A percentile compares a stretch with the other conserved stretches of the same genome.
phyloP scores from a whole-genome alignment of 257 asterid genomes.

The Catharanthus roseus region DNA sequence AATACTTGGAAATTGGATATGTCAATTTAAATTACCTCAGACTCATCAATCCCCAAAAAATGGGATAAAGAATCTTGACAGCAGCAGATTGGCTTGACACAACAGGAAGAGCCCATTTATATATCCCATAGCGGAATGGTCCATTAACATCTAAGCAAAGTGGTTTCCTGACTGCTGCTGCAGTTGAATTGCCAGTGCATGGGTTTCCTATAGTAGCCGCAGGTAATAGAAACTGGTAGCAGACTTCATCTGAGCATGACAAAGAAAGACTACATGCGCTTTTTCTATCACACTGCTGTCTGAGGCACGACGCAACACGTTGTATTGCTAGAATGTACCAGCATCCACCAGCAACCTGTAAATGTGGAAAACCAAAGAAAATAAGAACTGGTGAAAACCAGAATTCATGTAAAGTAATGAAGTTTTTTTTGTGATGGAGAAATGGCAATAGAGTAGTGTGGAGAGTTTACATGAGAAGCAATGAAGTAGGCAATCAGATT shows the following conservation, averaged over 20 bases:
- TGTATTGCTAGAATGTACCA: constrained; percentile 94
- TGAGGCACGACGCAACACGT: constrained; percentile 73
- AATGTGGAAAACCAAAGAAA: neutral
- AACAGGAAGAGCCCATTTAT: constrained; percentile 86
- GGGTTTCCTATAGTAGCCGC: constrained; percentile 45
- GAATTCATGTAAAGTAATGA: no score
- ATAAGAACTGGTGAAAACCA: neutral
- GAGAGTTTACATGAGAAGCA: constrained; percentile 76
- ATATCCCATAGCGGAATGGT: constrained; percentile 76
- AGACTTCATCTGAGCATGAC: constrained; percentile 74
- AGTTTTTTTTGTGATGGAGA: no score
- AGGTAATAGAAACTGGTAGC: constrained; percentile 59
- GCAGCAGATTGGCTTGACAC: constrained; percentile 66
- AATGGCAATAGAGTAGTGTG: neutral
- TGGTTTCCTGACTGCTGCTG: constrained; percentile 19
- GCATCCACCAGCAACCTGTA: constrained; percentile 92
- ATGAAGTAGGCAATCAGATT: constrained; percentile 92
- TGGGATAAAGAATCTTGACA: constrained; percentile 89
- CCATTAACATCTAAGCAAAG: constrained; percentile 74
- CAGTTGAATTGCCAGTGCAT: constrained; percentile 54
- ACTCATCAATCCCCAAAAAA: constrained; percentile 94
- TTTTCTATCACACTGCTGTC: constrained; percentile 47
- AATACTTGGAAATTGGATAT: neutral
- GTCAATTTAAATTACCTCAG: constrained; percentile 48
- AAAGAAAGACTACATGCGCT: constrained; percentile 43